These are phyloP conservation scores for Rhododendron simsii DNA, from an alignment of 148 eudicot genomes.

Conservation along the genomic window DNA sequence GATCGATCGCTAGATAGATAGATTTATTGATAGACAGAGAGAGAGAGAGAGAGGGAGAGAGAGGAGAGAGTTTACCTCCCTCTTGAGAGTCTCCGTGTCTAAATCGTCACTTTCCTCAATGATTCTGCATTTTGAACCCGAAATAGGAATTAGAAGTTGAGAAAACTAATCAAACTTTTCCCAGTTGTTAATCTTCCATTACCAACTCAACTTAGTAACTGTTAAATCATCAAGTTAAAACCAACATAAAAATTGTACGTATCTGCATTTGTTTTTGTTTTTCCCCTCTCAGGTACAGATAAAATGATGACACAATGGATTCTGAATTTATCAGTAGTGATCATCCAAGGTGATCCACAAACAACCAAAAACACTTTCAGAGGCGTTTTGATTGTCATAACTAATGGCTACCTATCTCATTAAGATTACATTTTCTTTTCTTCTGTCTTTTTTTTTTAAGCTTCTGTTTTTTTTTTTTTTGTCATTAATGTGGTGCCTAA, in stretches of 20 bases:
- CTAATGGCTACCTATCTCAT: neutral
- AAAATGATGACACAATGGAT: neutral
- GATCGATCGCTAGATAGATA: no score
- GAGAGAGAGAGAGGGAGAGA: neutral
- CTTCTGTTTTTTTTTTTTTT: neutral
- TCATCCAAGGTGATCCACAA: neutral
- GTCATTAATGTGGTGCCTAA: neutral
- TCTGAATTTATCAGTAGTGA: neutral
- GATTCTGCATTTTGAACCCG: neutral
- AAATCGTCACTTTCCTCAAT: neutral
- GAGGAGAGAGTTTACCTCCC: neutral
- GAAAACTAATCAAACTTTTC: neutral
- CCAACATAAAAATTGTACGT: neutral
- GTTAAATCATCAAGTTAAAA: neutral
- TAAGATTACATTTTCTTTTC: neutral
- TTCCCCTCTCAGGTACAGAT: neutral
- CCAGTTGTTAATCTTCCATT: neutral
- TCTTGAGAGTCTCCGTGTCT: neutral
- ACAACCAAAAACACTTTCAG: neutral
- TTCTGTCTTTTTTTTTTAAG: neutral
- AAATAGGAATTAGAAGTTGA: neutral
- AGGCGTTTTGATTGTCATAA: neutral
- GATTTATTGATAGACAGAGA: neutral
- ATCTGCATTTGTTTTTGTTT: neutral
- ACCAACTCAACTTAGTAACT: neutral